Conservation (phyloP, 345 rosid genomes). For the Luvunga scandens region DNA sequence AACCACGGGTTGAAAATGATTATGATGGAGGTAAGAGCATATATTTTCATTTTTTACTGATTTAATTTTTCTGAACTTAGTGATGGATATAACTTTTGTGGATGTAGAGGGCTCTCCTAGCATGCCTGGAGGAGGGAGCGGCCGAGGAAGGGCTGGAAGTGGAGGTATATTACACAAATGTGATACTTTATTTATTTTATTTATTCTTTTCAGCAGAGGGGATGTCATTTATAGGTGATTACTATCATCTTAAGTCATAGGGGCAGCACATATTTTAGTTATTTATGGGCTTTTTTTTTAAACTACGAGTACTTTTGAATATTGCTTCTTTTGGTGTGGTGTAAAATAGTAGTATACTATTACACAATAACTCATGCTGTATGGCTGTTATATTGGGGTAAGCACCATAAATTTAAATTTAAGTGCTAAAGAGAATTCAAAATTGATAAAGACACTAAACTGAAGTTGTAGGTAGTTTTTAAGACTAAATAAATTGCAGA, state of each 20-base stretch:
- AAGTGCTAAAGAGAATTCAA: not conserved
- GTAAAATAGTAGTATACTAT: not conserved
- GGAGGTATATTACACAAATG: conserved; percentile 19
- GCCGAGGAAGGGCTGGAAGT: conserved; percentile 22
- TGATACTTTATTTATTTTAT: not conserved
- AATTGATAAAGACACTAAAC: not conserved
- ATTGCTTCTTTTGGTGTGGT: not conserved
- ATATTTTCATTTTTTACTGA: not conserved
- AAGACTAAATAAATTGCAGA: not conserved
- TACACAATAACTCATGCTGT: not conserved
- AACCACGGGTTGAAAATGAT: conserved; percentile 26
- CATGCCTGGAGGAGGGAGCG: conserved; percentile 13
- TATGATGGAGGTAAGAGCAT: conserved; percentile 25
- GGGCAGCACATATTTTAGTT: not conserved
- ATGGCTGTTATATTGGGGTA: not conserved
- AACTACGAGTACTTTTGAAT: not conserved
- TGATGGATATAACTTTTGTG: not conserved
- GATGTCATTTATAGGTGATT: not conserved
- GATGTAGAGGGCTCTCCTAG: conserved; percentile 23
- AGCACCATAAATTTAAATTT: not conserved
- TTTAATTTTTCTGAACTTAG: not conserved
- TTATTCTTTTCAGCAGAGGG: not conserved
- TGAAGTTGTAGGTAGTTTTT: not conserved
- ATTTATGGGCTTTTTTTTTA: not conserved
- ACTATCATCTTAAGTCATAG: not conserved